Conservation (phyloP, 306 rosid genomes). For the Nissolia schottii region DNA sequence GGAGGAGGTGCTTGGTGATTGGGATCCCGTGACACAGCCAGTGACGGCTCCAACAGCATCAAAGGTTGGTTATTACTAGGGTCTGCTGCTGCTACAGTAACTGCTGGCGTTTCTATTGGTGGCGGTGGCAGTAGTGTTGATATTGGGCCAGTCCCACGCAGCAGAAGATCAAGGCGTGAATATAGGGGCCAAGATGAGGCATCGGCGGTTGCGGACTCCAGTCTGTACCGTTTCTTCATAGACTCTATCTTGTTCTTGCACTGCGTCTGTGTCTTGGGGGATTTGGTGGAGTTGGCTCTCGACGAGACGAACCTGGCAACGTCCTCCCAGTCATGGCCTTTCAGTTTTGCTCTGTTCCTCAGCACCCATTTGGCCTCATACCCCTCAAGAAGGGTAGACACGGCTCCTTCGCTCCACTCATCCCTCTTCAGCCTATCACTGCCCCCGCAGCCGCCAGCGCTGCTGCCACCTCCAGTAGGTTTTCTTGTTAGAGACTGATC, state of each 20-base stretch:
- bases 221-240: conserved; percentile 88
- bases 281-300: conserved; percentile 52
- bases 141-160: conserved; percentile 65
- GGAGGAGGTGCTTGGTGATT: conserved; percentile 13
- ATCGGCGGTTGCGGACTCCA: conserved; percentile 67
- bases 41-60: conserved; percentile 48
- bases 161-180: conserved; percentile 65
- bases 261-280: conserved; percentile 86
- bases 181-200: conserved; percentile 84
- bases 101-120: not conserved
- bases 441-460: too few relatives aligned
- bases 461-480: not conserved
- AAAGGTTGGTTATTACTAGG: conserved; percentile 33
- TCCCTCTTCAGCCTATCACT: conserved; percentile 75
- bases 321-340: conserved; percentile 97
- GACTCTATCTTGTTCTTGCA: conserved; percentile 99
- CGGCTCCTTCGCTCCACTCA: conserved; percentile 99
- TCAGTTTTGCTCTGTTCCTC: conserved; percentile 86
- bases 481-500: conserved; percentile 61
- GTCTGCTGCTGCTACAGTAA: not conserved
- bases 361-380: conserved; percentile 85
- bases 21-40: conserved; percentile 25
- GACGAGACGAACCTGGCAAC: conserved; percentile 71
- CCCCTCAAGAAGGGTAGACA: conserved; percentile 77
- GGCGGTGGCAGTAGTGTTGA: not conserved